A percentile compares a stretch with the other conserved stretches of the same genome.
Conservation (phyloP, 371 early-diverging fungal species). For the Vairimorpha apis region DNA sequence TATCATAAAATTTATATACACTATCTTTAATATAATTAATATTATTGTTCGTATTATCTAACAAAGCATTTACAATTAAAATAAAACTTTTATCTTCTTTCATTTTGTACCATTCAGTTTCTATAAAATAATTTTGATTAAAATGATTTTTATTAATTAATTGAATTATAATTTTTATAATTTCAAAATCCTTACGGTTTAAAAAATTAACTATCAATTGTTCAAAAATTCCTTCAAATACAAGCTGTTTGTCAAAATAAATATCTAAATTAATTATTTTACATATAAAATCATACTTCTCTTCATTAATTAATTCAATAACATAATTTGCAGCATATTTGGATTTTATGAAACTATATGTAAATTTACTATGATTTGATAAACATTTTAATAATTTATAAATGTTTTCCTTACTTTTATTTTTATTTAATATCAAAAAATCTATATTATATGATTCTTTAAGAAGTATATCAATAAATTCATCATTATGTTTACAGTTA, state of each 20-base stretch:
- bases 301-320: neutral
- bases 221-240: constrained; percentile 33
- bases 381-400: constrained; percentile 1
- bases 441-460: neutral
- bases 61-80: constrained; percentile 1
- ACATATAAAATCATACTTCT: neutral
- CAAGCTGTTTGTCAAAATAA: constrained; percentile 26
- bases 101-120: constrained; percentile 17
- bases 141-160: constrained; percentile 17
- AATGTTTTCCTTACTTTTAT: neutral
- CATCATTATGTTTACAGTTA: neutral
- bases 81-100: neutral
- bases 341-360: neutral
- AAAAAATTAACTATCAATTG: neutral
- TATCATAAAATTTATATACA: neutral
- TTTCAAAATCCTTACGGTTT: neutral
- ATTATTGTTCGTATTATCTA: constrained; percentile 33
- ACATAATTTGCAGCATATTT: constrained; percentile 8
- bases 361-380: neutral
- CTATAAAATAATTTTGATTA: constrained; percentile 38
- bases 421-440: neutral
- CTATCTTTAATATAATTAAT: constrained; percentile 15
- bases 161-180: neutral
- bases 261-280: neutral
- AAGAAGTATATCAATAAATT: constrained; percentile 27